phyloP scores from a whole-genome alignment of 176 grass and related monocot genomes.

The Triticum aestivum region IWGSC_CS_RefSeq_v2.1 NC_057801.1:459777368-459777867 shows the following conservation, averaged over 20 bases:
- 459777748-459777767: conserved; percentile 75
- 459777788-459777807: conserved; percentile 74
- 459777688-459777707: not conserved
- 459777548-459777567: conserved; percentile 2
- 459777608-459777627: not conserved
- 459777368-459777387: not conserved
- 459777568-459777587: not conserved
- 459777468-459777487: not conserved
- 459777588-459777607: conserved; percentile 8
- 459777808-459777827: conserved; percentile 78
- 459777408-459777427: conserved; percentile 17
- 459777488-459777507: conserved; percentile 30
- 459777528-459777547: conserved; percentile 18
- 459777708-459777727: conserved; percentile 6
- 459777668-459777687: conserved; percentile 20
- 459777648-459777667: conserved; percentile 16
- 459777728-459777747: conserved; percentile 75
- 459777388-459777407: not conserved
- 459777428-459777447: not conserved
- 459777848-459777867: conserved; percentile 79
- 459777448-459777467: not conserved
- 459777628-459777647: not conserved
- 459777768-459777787: conserved; percentile 55
- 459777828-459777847: conserved; percentile 75
- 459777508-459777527: conserved; percentile 24